phyloP scores from a whole-genome alignment of 192 early-diverging fungal species.

The Coemansia guatemalensis region DNA sequence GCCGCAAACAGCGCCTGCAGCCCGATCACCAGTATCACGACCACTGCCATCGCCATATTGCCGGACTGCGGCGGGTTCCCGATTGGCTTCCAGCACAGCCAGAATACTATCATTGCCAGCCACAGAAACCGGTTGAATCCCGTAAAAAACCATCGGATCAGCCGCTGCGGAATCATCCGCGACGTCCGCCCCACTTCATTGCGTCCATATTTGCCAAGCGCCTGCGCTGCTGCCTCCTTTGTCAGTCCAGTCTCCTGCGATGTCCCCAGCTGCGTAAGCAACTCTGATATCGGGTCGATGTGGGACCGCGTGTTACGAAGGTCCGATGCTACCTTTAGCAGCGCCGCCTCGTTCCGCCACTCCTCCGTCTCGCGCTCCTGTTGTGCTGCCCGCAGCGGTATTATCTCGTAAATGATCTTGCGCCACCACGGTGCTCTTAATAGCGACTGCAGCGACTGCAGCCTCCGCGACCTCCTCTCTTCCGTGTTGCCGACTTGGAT shows the following conservation, averaged over 20 bases:
- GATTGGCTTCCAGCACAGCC: constrained; percentile 65
- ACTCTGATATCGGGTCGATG: constrained; percentile 18
- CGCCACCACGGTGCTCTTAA: constrained; percentile 19
- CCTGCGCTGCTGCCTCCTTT: constrained; percentile 14
- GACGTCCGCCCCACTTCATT: constrained; percentile 20
- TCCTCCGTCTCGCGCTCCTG: constrained; percentile 34
- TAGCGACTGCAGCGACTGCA: neutral
- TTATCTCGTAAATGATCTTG: constrained; percentile 22
- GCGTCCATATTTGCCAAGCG: constrained; percentile 6
- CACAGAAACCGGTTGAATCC: constrained; percentile 73
- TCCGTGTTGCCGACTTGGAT: constrained; percentile 38
- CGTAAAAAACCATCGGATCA: constrained; percentile 58
- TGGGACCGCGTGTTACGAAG: constrained; percentile 28
- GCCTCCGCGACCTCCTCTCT: neutral
- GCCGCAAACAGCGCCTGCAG: constrained; percentile 70
- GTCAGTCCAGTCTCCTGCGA: constrained; percentile 28
- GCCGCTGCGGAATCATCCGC: constrained; percentile 3
- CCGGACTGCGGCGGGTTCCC: constrained; percentile 56
- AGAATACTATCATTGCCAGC: constrained; percentile 64
- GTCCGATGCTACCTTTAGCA: constrained; percentile 25
- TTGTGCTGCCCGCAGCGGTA: constrained; percentile 40
- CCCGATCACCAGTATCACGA: constrained; percentile 64
- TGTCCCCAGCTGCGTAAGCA: constrained; percentile 21
- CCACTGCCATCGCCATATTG: constrained; percentile 61
- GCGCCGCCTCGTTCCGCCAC: constrained; percentile 17